Percentiles rank a stretch among this genome's conserved stretches.
These are phyloP conservation scores for Metschnikowia cubensis DNA, from an alignment of 805 yeast genomes.

Conservation along the genomic window DNA sequence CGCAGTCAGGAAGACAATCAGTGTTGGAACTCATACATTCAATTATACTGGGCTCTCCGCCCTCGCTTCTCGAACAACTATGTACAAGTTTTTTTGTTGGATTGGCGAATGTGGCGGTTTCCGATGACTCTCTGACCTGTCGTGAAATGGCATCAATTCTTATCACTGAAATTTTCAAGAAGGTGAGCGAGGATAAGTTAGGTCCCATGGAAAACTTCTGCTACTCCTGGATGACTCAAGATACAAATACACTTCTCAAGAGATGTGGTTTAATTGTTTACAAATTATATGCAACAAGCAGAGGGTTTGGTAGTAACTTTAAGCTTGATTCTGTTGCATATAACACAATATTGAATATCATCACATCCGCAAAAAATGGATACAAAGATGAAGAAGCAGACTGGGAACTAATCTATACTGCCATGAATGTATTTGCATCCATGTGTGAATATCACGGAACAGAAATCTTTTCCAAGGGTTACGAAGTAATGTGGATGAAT, in stretches of 20 bases:
- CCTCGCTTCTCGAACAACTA: slow-evolving; percentile 54
- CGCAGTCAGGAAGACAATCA: slow-evolving; percentile 82
- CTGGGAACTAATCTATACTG: slow-evolving; percentile 78
- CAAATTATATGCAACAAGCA: slow-evolving; percentile 52
- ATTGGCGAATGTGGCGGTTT: slow-evolving; percentile 67
- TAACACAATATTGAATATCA: slow-evolving; percentile 21
- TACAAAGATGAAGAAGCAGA: slow-evolving; percentile 37
- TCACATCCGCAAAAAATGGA: slow-evolving; percentile 32
- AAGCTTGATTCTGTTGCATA: slow-evolving; percentile 39
- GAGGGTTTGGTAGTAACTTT: slow-evolving; percentile 39
- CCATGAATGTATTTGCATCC: slow-evolving; percentile 49
- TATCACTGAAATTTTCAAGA: slow-evolving; percentile 50
- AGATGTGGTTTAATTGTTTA: slow-evolving; percentile 75
- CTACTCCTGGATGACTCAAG: slow-evolving; percentile 61
- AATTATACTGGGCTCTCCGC: slow-evolving; percentile 62
- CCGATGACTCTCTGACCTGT: slow-evolving; percentile 75
- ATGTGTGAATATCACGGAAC: slow-evolving; percentile 38
- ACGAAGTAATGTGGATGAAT: slow-evolving; percentile 46
- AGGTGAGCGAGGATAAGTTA: slow-evolving; percentile 36
- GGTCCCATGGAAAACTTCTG: slow-evolving; percentile 37
- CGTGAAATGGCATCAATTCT: slow-evolving; percentile 77
- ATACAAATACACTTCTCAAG: slow-evolving; percentile 46
- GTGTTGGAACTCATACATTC: slow-evolving; percentile 82
- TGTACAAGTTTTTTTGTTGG: slow-evolving; percentile 80
- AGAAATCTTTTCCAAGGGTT: slow-evolving; percentile 23